phyloP scores from a whole-genome alignment of 2,329 filamentous ascomycete species.

The Colletotrichum eleusines region DNA sequence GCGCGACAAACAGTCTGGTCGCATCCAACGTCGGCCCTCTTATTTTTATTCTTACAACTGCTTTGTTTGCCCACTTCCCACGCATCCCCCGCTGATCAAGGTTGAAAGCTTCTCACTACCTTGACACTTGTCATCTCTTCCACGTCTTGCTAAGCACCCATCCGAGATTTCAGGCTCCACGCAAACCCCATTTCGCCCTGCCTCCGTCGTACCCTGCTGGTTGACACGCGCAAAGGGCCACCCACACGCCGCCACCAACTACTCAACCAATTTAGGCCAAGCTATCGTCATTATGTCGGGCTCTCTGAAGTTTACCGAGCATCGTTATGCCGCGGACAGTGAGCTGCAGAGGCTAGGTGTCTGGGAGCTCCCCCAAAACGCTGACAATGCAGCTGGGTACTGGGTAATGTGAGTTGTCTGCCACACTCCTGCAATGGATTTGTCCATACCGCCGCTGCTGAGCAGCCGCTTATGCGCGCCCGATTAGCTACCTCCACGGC shows the following conservation, averaged over 20 bases:
- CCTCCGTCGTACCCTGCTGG: background rate
- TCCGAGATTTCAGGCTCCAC: background rate
- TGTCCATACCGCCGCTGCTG: background rate
- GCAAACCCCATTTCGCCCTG: background rate
- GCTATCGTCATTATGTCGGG: constrained; percentile 23
- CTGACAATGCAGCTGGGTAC: constrained; percentile 43
- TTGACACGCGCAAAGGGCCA: constrained; percentile 1
- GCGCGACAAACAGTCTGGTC: constrained; percentile 12
- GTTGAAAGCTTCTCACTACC: background rate
- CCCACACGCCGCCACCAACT: constrained; percentile 1
- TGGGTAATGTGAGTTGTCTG: constrained; percentile 53
- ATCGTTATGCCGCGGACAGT: constrained; percentile 54
- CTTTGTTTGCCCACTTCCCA: background rate
- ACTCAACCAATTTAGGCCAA: background rate
- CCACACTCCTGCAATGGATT: background rate
- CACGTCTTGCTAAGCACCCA: background rate
- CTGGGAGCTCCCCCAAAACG: constrained; percentile 52
- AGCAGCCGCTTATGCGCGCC: background rate
- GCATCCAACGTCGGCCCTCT: background rate
- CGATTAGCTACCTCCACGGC: constrained; percentile 67
- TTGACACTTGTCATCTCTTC: background rate
- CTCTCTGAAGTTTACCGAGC: constrained; percentile 50
- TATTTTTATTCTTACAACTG: background rate
- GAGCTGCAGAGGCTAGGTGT: constrained; percentile 60
- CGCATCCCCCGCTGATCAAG: background rate